A percentile compares a stretch with the other conserved stretches of the same genome.
These are phyloP conservation scores for Poa annua DNA, from an alignment of 176 grass and related monocot genomes.

Conservation along the genomic window DNA sequence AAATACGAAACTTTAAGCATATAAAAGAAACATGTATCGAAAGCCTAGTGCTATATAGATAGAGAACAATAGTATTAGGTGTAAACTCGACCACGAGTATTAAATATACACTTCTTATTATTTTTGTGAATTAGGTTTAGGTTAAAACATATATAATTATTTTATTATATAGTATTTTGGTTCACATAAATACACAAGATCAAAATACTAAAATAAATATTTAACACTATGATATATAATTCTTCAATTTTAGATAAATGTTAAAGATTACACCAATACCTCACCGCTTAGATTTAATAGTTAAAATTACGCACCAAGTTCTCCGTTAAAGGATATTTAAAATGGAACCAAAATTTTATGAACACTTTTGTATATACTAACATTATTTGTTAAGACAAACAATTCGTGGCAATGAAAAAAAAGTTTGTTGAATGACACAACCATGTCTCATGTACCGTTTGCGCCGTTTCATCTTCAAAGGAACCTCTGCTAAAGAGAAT, in stretches of 20 bases:
- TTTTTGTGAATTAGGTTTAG: background rate
- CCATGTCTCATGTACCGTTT: background rate
- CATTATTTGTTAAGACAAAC: background rate
- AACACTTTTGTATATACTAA: background rate
- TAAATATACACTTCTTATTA: no score
- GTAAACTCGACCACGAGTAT: background rate
- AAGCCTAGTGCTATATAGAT: background rate
- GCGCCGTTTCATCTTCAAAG: background rate
- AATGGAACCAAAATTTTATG: background rate
- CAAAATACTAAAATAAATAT: background rate
- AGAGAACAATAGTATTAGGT: background rate
- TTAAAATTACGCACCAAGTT: background rate
- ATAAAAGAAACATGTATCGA: background rate
- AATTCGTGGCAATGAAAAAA: background rate
- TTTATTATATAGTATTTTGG: no score
- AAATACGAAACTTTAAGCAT: background rate
- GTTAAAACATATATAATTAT: no score
- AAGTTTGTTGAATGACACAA: background rate
- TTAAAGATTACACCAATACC: background rate
- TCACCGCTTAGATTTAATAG: no score
- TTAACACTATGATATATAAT: background rate
- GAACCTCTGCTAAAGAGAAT: background rate
- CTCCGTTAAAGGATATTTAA: background rate
- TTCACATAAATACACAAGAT: background rate
- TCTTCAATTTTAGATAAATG: background rate